phyloP scores from a whole-genome alignment of 345 rosid species.

The Aquilaria sinensis region DNA sequence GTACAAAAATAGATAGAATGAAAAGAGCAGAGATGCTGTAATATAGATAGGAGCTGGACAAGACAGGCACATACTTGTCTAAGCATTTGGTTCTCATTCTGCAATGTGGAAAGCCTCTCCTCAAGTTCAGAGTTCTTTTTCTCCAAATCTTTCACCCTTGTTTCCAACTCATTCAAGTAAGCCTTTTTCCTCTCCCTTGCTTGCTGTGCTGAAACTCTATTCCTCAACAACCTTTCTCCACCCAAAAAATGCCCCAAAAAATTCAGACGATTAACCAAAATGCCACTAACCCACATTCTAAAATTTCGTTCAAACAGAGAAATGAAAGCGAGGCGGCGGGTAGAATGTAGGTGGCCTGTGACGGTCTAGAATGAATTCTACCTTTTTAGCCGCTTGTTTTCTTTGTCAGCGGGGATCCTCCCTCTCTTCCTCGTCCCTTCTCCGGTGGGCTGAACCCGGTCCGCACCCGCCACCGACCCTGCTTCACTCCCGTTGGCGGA shows the following conservation, averaged over 20 bases:
- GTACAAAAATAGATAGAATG: too few species aligned
- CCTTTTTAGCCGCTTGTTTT: slow-evolving; percentile 87
- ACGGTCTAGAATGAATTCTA: slow-evolving; percentile 1
- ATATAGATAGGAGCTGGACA: not conserved
- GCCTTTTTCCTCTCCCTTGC: slow-evolving; percentile 98
- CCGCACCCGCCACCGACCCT: slow-evolving; percentile 37
- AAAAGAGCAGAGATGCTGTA: not conserved
- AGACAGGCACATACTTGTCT: slow-evolving; percentile 53
- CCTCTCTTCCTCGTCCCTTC: slow-evolving; percentile 77
- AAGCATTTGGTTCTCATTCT: slow-evolving; percentile 98
- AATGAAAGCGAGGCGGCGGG: not conserved
- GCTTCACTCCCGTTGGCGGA: slow-evolving; percentile 39
- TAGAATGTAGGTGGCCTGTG: not conserved
- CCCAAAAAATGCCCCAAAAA: not conserved
- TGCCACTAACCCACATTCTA: not conserved
- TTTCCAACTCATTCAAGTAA: slow-evolving; percentile 74
- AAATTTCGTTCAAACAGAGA: too few species aligned
- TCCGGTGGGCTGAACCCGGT: slow-evolving; percentile 40
- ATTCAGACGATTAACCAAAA: slow-evolving; percentile 9
- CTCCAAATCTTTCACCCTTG: slow-evolving; percentile 79
- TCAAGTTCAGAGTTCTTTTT: slow-evolving; percentile 88
- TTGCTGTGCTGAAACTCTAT: slow-evolving; percentile 99
- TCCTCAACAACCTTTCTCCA: slow-evolving; percentile 80
- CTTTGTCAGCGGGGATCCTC: slow-evolving; percentile 87
- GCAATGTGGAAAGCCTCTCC: slow-evolving; percentile 84